Conservation (phyloP, 2,329 filamentous ascomycete genomes). For the Orbilia quercus region DNA sequence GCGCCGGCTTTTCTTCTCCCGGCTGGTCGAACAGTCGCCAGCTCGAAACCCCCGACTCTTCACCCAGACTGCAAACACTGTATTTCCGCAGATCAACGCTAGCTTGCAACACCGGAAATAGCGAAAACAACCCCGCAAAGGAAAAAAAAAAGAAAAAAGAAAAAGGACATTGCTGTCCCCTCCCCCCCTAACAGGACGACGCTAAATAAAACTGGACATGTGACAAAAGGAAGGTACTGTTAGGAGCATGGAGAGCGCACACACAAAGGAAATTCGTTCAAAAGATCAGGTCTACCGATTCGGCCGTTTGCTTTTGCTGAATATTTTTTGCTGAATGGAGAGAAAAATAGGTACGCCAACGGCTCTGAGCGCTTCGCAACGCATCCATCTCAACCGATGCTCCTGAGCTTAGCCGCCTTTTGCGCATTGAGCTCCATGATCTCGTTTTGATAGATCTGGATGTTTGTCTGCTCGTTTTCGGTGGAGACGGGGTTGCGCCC, state of each 20-base stretch:
- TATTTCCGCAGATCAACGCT: slow-evolving; percentile 21
- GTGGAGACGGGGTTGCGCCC: slow-evolving; percentile 61
- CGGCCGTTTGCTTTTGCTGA: slow-evolving; percentile 33
- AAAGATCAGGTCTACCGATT: slow-evolving; percentile 29
- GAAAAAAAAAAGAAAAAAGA: too few species aligned
- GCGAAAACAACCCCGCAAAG: slow-evolving; percentile 49
- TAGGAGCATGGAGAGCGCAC: slow-evolving; percentile 7
- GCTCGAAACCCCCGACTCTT: slow-evolving; percentile 52
- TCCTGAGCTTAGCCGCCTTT: slow-evolving; percentile 60
- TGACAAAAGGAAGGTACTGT: slow-evolving; percentile 37
- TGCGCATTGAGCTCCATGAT: slow-evolving; percentile 60
- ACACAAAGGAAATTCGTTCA: slow-evolving; percentile 47
- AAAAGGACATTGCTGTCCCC: slow-evolving; percentile 44
- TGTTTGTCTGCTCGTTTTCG: slow-evolving; percentile 60
- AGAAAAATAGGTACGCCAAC: slow-evolving; percentile 43
- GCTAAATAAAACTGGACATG: slow-evolving; percentile 57
- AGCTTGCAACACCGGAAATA: slow-evolving; percentile 42
- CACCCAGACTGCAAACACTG: slow-evolving; percentile 29
- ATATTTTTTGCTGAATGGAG: slow-evolving; percentile 45
- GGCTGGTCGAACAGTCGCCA: slow-evolving; percentile 50
- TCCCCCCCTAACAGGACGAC: slow-evolving; percentile 49
- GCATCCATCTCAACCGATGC: slow-evolving; percentile 57
- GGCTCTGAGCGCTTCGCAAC: slow-evolving; percentile 56
- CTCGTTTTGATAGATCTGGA: slow-evolving; percentile 60
- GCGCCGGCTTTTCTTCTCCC: slow-evolving; percentile 51